Base-by-base conservation (phyloP, 108 stramenopile species). In the Aurantiochytrium sp. region DNA sequence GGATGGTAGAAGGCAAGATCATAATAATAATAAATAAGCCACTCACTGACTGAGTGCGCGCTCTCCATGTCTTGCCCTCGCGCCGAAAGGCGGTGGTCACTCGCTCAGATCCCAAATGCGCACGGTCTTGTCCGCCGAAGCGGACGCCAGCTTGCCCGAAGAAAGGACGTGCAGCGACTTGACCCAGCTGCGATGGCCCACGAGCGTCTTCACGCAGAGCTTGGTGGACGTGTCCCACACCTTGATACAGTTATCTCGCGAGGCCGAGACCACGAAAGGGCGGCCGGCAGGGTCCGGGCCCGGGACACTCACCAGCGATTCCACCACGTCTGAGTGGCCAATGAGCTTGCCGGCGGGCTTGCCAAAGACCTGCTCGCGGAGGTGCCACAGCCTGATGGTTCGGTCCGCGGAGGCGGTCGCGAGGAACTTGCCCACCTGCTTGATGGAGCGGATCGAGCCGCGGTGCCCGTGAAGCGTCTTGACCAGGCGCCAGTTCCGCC, bases 391-490 rank as follows among this genome's bases (percentile, higher is more conserved):
- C 21, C 73, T 6, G 39, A 81, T 81, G 12, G 73, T 81, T 12
- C 73, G 73, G 45, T 81, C 73, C 6, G 73, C 73, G 6, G 73
- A 81, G n/a, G 73, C 73, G n/a, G 73, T 81, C 10, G 73, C 73
- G 10, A 81, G 39, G 1, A 22, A 81, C 39, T 48, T 81, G 42
- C 73, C 73, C 6, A 41, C 17, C 24, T 81, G 73, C 73, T 81
- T 81, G 73, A 81, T 81, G 39, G 73, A 81, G 42, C 73, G 73
- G 45, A 81, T 81, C 45, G 73, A 81, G 73, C 73, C 24, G 42
- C 45, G 39, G 24, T 81, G 73, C 6, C 73, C 73, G 27, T 48
- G 39, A 6, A 81, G 45, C n/a, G 73, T 81, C 39, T 81, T 81
- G 2, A 81, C 30, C 12, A 48, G 42, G 10, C 19, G 12, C 73